A percentile compares a stretch with the other conserved stretches of the same genome.
Conservation (phyloP, 2,329 filamentous ascomycete species). For the Seiridium cupressi region DNA sequence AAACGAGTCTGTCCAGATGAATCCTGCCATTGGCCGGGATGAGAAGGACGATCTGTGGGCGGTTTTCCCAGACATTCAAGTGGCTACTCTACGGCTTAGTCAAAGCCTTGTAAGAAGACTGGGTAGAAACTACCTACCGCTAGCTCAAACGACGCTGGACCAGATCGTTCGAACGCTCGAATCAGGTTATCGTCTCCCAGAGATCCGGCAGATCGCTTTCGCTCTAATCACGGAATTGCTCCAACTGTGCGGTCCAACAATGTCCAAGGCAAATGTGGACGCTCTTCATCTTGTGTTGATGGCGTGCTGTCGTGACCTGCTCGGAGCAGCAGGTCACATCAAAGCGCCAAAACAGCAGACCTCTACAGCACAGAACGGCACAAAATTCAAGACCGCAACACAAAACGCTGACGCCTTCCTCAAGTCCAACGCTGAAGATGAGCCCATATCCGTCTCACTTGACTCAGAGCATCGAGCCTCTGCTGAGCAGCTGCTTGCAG, state of each 20-base stretch:
- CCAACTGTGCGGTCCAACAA: constrained; percentile 58
- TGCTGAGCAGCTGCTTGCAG: constrained; percentile 61
- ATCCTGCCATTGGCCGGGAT: constrained; percentile 71
- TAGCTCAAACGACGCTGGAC: constrained; percentile 66
- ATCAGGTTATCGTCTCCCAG: constrained; percentile 47
- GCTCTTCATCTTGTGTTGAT: constrained; percentile 62
- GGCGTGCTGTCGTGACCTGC: constrained; percentile 72
- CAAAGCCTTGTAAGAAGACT: constrained; percentile 57
- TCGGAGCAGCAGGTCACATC: constrained; percentile 52
- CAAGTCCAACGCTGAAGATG: constrained; percentile 34
- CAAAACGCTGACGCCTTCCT: constrained; percentile 75
- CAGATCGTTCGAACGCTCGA: constrained; percentile 71
- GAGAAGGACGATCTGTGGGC: constrained; percentile 80
- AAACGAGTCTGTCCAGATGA: constrained; percentile 56
- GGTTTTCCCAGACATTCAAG: constrained; percentile 71
- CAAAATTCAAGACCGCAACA: constrained; percentile 39
- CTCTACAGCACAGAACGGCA: constrained; percentile 32
- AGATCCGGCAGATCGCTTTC: constrained; percentile 63
- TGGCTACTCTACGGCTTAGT: constrained; percentile 65
- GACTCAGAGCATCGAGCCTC: constrained; percentile 48
- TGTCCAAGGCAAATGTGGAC: constrained; percentile 64
- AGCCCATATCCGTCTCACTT: constrained; percentile 30
- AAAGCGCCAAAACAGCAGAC: constrained; percentile 32
- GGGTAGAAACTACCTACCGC: constrained; percentile 52
- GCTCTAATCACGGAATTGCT: constrained; percentile 57